Evolutionary conservation across 441 rosid species (phyloP).

Genomic region (Pelargonium citronellum): DNA sequence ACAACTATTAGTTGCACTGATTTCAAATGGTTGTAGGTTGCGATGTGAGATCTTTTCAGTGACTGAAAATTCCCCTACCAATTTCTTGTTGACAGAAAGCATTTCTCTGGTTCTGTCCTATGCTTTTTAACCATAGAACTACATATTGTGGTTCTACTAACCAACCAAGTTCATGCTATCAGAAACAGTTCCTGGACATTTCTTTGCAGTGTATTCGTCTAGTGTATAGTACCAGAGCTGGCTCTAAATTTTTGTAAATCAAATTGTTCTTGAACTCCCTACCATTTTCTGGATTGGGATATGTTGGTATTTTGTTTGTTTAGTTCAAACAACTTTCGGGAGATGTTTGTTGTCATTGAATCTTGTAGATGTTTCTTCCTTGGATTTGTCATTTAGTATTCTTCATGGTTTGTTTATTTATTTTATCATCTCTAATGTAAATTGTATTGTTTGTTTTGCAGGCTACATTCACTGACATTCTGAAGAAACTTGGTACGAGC

Average conservation of each 20-base stretch:
- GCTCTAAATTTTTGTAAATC: background rate
- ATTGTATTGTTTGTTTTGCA: constrained; percentile 36
- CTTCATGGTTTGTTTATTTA: background rate
- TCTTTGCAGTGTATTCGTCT: background rate
- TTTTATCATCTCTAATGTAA: constrained; percentile 1
- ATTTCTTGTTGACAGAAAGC: background rate
- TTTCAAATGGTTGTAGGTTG: background rate
- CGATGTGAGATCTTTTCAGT: background rate
- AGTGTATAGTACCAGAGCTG: background rate
- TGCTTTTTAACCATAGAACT: no score
- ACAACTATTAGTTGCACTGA: background rate
- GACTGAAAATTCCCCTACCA: background rate
- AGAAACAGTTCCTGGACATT: background rate
- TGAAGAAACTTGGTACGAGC: constrained; percentile 69
- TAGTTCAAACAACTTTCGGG: no score
- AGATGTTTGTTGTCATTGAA: background rate
- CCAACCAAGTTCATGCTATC: no score
- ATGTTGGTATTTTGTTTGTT: no score
- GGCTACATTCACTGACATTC: constrained; percentile 94
- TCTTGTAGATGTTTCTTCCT: background rate
- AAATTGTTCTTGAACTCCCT: background rate
- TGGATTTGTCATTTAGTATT: background rate
- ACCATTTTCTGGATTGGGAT: no score
- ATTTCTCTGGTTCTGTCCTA: no score
- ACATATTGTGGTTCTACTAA: no score